Evolutionary conservation across 768 basidiomycete genomes (phyloP).

Genomic region (Leccinum uliginosum): DNA sequence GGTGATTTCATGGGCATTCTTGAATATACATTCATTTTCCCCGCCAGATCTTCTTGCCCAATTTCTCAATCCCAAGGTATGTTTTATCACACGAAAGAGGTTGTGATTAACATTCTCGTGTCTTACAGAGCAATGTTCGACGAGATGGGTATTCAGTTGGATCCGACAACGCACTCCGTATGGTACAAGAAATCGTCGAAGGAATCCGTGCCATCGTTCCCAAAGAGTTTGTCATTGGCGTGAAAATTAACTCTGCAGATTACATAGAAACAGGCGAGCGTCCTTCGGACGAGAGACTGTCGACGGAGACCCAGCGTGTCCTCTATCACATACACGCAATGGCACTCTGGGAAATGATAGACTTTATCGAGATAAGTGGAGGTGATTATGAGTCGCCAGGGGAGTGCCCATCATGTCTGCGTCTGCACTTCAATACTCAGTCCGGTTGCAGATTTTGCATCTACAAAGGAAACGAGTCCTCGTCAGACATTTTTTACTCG

Average conservation of each 20-base stretch:
- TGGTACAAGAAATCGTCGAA: conserved; percentile 53
- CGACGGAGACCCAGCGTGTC: conserved; percentile 35
- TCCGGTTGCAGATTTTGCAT: conserved; percentile 42
- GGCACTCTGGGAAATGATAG: conserved; percentile 60
- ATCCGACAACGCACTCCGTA: conserved; percentile 42
- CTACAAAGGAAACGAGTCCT: conserved; percentile 14
- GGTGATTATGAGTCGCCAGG: conserved; percentile 82
- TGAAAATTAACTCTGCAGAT: conserved; percentile 81
- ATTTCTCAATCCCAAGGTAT: conserved; percentile 71
- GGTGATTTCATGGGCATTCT: conserved; percentile 29
- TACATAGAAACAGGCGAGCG: conserved; percentile 41
- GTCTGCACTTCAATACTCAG: neutral
- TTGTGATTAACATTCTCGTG: neutral
- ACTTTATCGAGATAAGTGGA: conserved; percentile 86
- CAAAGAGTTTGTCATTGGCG: conserved; percentile 59
- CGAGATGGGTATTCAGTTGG: conserved; percentile 54
- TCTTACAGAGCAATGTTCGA: conserved; percentile 45
- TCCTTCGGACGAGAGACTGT: conserved; percentile 30
- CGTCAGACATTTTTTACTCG: conserved; percentile 72
- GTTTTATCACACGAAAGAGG: conserved; percentile 11
- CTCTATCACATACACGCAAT: conserved; percentile 59
- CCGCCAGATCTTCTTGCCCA: conserved; percentile 68
- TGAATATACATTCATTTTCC: neutral
- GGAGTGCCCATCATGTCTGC: conserved; percentile 23
- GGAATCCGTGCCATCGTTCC: conserved; percentile 54